Percentiles rank a stretch among this genome's conserved stretches.
phyloP scores from a whole-genome alignment of 2,329 filamentous ascomycete species.

The Neonectria punicea region DNA sequence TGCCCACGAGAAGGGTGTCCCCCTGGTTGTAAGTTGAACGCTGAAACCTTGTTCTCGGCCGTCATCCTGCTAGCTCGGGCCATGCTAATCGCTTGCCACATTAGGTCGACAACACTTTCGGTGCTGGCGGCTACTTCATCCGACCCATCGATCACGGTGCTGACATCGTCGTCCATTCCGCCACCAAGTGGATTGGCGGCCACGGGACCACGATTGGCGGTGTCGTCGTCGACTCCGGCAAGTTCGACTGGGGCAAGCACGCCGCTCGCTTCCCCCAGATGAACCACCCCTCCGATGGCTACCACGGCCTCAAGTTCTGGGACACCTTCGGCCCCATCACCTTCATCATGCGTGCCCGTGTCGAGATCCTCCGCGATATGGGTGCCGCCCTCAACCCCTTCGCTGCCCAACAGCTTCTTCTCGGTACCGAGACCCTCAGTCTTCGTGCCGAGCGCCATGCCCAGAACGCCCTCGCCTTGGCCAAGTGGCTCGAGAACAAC shows the following conservation, averaged over 20 bases:
- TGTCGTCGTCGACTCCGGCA: slow-evolving; percentile 86
- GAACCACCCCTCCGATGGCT: slow-evolving; percentile 86
- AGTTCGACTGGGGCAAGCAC: slow-evolving; percentile 93
- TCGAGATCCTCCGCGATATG: slow-evolving; percentile 90
- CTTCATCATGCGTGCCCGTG: slow-evolving; percentile 86
- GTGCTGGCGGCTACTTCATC: slow-evolving; percentile 88
- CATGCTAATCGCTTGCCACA: not conserved
- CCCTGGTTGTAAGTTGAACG: slow-evolving; percentile 63
- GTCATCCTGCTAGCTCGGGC: not conserved
- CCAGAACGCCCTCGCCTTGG: slow-evolving; percentile 82
- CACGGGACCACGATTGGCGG: slow-evolving; percentile 94
- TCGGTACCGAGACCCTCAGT: slow-evolving; percentile 90
- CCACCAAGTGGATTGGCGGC: slow-evolving; percentile 97
- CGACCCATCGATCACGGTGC: slow-evolving; percentile 90
- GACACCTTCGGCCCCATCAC: slow-evolving; percentile 87
- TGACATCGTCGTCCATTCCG: slow-evolving; percentile 93
- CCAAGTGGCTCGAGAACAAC: slow-evolving; percentile 85
- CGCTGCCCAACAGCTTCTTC: slow-evolving; percentile 88
- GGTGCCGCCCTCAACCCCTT: slow-evolving; percentile 89
- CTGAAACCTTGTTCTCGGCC: not conserved
- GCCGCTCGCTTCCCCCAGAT: slow-evolving; percentile 91
- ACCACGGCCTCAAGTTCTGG: slow-evolving; percentile 94
- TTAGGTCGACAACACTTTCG: slow-evolving; percentile 93
- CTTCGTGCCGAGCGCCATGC: slow-evolving; percentile 88
- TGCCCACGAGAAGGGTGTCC: slow-evolving; percentile 75